phyloP scores from a whole-genome alignment of 2,329 filamentous ascomycete genomes.

The Pestalotiopsis sp. region DNA sequence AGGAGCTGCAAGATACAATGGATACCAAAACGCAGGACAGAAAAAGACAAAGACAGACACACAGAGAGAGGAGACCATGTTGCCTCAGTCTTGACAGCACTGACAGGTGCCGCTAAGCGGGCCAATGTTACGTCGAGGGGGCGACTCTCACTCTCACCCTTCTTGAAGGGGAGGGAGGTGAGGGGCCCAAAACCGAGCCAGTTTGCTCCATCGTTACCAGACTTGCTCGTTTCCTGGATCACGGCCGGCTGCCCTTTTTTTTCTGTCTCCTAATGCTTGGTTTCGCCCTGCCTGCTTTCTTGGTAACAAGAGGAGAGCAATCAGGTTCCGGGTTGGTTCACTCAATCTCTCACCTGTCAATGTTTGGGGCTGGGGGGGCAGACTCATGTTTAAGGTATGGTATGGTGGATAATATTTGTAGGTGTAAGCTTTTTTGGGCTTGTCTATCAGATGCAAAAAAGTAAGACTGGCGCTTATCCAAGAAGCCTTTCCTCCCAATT shows the following conservation, averaged over 20 bases:
- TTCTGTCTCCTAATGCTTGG: too few species aligned
- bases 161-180: neutral
- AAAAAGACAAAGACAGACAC: neutral
- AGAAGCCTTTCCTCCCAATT: neutral
- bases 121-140: neutral
- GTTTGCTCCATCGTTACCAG: neutral
- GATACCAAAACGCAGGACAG: neutral
- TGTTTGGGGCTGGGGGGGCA: neutral
- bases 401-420: neutral
- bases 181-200: neutral
- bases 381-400: too few species aligned
- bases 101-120: neutral
- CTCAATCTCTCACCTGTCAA: neutral
- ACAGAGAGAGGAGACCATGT: neutral
- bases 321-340: neutral
- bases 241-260: too few species aligned
- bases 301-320: neutral
- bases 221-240: neutral
- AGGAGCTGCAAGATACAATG: neutral
- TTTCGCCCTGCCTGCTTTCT: neutral
- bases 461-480: neutral
- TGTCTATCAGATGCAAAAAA: neutral
- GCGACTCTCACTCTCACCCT: neutral
- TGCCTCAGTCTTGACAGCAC: neutral
- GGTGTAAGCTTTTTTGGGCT: neutral